These are phyloP conservation scores for Theobroma grandiflorum DNA, from an alignment of 441 rosid species.

Conservation along the genomic window DNA sequence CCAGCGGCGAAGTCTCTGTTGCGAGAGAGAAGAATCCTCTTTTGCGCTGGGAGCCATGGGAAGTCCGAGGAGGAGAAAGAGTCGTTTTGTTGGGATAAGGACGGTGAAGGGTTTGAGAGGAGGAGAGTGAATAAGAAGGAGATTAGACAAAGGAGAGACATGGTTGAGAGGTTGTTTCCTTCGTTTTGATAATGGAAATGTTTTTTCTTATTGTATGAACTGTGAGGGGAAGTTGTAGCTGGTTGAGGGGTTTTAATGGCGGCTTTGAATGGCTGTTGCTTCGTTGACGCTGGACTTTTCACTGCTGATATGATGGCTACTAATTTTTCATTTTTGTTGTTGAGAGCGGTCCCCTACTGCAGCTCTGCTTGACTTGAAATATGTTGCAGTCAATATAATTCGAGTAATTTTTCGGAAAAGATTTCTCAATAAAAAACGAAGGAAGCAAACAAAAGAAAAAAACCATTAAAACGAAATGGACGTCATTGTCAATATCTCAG, in stretches of 20 bases:
- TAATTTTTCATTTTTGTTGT: too few species aligned
- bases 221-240: neutral
- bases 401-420: too few species aligned
- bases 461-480: too few species aligned
- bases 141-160: slow-evolving; percentile 36
- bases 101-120: slow-evolving; percentile 31
- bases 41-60: slow-evolving; percentile 60
- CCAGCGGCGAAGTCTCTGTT: slow-evolving; percentile 64
- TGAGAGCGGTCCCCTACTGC: neutral
- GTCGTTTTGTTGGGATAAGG: slow-evolving; percentile 34
- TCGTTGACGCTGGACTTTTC: slow-evolving; percentile 18
- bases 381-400: neutral
- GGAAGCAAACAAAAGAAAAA: too few species aligned
- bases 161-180: neutral
- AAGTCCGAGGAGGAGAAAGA: slow-evolving; percentile 48
- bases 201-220: neutral
- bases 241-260: slow-evolving; percentile 25
- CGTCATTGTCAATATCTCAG: too few species aligned
- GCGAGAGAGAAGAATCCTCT: slow-evolving; percentile 48
- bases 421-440: too few species aligned
- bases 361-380: neutral
- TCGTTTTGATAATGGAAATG: neutral
- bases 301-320: neutral
- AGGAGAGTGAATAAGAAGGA: slow-evolving; percentile 24
- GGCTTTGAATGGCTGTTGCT: slow-evolving; percentile 25